Conservation (phyloP, 495 filamentous ascomycete genomes). For the Aspergillus indologenus region DNA sequence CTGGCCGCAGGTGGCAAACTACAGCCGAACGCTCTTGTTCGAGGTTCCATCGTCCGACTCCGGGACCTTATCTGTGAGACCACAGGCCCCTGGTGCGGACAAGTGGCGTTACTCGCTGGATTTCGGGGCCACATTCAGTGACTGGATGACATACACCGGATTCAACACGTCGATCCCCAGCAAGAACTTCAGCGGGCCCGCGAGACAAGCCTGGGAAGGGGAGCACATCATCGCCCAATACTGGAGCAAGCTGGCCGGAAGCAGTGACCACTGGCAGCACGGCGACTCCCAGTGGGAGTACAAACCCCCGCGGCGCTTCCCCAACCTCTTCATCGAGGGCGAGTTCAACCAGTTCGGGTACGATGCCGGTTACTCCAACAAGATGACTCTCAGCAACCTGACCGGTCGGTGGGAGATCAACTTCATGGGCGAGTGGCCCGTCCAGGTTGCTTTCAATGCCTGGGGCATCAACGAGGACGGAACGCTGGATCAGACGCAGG, state of each 20-base stretch:
- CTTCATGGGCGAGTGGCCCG: slow-evolving; percentile 65
- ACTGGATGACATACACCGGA: slow-evolving; percentile 53
- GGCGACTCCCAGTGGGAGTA: slow-evolving; percentile 50
- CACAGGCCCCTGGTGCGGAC: slow-evolving; percentile 60
- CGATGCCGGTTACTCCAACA: slow-evolving; percentile 47
- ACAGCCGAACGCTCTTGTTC: background rate
- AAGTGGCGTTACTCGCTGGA: slow-evolving; percentile 60
- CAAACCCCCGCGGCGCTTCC: slow-evolving; percentile 46
- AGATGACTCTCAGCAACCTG: slow-evolving; percentile 37
- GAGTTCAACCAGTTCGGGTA: slow-evolving; percentile 65
- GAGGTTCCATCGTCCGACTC: background rate
- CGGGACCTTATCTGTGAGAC: slow-evolving; percentile 30
- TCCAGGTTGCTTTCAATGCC: slow-evolving; percentile 54
- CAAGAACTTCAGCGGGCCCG: slow-evolving; percentile 53
- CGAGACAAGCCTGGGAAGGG: slow-evolving; percentile 57
- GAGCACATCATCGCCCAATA: slow-evolving; percentile 65
- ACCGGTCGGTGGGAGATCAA: slow-evolving; percentile 58
- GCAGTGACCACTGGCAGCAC: slow-evolving; percentile 60
- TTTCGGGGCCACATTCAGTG: slow-evolving; percentile 55
- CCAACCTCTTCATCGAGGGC: slow-evolving; percentile 62
- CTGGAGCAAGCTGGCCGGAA: slow-evolving; percentile 59
- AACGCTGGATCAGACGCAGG: slow-evolving; percentile 55
- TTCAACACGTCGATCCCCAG: slow-evolving; percentile 36
- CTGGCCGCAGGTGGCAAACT: slow-evolving; percentile 23
- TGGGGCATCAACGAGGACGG: slow-evolving; percentile 67